Evolutionary conservation across 805 yeast species (phyloP), one percentile per base, ranked within the genome.

Genomic region (Ogataea pini): DNA sequence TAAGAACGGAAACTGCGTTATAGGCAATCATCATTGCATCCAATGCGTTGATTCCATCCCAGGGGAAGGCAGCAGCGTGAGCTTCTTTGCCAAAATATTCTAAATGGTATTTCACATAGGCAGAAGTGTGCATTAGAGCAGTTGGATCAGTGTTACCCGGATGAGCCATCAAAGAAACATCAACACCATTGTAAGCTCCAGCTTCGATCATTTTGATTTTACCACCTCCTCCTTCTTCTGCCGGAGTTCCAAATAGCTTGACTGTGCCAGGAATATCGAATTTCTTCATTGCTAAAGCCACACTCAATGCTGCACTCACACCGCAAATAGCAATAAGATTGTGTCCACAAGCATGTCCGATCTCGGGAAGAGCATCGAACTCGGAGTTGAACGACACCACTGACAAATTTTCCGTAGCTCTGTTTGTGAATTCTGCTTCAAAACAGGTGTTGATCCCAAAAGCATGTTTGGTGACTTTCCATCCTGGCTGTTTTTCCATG

Each of bases 271-370:
- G 53, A 20, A 62, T 50, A 9, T 51, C 48, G 38, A 48, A 57
- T 24, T 55, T 49, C 36, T 39, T 44, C 62, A 63, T 54, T 17
- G 59, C 56, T 17, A 49, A 22, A n/a, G 59, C 57, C 3, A 56
- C 45, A 17, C 55, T 40, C 12, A 59, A 24, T 9, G 60, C 59
- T 8, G 58, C 59, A 5, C 54, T 48, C 8, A 61, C 58, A 18
- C 61, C 50, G 3, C 59, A 29, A 27, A 59, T 51, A 9, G 66
- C 63, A 40, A 62, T 63, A 41, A 63, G 51, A 45, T 63, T 63
- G 42, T 63, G 67, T 17, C 67, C 67, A 48, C 67, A 63, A 4
- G 64, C 64, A 53, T 63, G 67, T 4, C 67, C 67, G 45, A 61
- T 57, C 13, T 47, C 57, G 6, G 67, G 67, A 12, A 63, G 42